phyloP scores from a whole-genome alignment of 768 basidiomycete genomes.

The Boletus edulis region DNA sequence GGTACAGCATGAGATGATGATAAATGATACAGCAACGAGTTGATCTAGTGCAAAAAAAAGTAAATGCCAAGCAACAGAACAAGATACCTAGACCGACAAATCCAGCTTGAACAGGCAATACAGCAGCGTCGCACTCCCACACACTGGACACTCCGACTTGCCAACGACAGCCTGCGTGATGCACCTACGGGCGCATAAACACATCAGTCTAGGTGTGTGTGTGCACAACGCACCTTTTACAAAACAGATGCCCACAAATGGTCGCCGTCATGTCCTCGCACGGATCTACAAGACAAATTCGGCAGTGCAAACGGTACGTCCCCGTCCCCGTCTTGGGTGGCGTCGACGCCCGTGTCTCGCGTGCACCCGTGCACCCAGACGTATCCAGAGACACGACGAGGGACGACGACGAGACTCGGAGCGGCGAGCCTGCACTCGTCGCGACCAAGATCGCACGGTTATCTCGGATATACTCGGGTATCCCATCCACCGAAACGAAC shows the following conservation, averaged over 20 bases:
- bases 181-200: slow-evolving; percentile 38
- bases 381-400: slow-evolving; percentile 17
- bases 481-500: slow-evolving; percentile 28
- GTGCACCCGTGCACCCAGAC: background rate
- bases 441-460: slow-evolving; percentile 31
- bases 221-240: slow-evolving; percentile 41
- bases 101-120: slow-evolving; percentile 59
- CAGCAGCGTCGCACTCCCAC: slow-evolving; percentile 46
- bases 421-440: slow-evolving; percentile 21
- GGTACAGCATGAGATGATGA: too few species aligned
- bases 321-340: too few species aligned
- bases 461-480: slow-evolving; percentile 31
- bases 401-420: slow-evolving; percentile 17
- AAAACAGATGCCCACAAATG: slow-evolving; percentile 65
- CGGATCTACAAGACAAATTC: slow-evolving; percentile 46
- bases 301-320: slow-evolving; percentile 41
- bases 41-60: background rate
- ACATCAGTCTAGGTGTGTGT: background rate
- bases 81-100: slow-evolving; percentile 21
- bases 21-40: background rate
- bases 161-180: slow-evolving; percentile 49
- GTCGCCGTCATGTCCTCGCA: slow-evolving; percentile 56
- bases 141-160: slow-evolving; percentile 50
- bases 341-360: background rate
- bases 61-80: background rate